These are phyloP conservation scores for Colletotrichum karsti DNA, from an alignment of 2,329 filamentous ascomycete species.

Conservation along the genomic window DNA sequence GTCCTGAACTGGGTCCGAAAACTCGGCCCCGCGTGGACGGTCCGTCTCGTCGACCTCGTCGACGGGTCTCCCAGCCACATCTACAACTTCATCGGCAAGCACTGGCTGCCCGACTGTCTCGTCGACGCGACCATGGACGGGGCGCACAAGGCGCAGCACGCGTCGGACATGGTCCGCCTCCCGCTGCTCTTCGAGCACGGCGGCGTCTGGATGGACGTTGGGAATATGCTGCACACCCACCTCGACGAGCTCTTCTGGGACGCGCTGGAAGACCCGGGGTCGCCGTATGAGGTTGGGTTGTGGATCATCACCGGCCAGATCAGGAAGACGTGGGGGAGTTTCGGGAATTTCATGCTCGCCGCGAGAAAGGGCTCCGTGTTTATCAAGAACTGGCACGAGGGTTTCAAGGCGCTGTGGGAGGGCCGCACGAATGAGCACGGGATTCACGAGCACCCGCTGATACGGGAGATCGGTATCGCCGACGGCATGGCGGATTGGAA, in stretches of 20 bases:
- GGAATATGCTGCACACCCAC: slow-evolving; percentile 41
- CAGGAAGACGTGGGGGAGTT: slow-evolving; percentile 40
- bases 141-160: slow-evolving; percentile 49
- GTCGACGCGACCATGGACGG: slow-evolving; percentile 49
- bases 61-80: slow-evolving; percentile 43
- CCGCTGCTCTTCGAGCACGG: slow-evolving; percentile 42
- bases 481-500: slow-evolving; percentile 36
- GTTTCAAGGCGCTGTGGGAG: slow-evolving; percentile 46
- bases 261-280: slow-evolving; percentile 32
- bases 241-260: slow-evolving; percentile 45
- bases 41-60: slow-evolving; percentile 47
- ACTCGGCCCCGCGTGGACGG: slow-evolving; percentile 47
- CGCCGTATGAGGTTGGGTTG: slow-evolving; percentile 37
- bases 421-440: slow-evolving; percentile 41
- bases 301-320: slow-evolving; percentile 45
- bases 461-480: slow-evolving; percentile 41
- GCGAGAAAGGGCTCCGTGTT: slow-evolving; percentile 50
- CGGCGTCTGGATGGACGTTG: slow-evolving; percentile 49
- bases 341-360: slow-evolving; percentile 52
- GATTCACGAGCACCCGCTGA: slow-evolving; percentile 40
- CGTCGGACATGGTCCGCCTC: slow-evolving; percentile 51
- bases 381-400: slow-evolving; percentile 51
- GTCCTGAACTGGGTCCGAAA: slow-evolving; percentile 52
- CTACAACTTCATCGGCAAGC: slow-evolving; percentile 41
- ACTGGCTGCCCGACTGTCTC: slow-evolving; percentile 45